Evolutionary conservation across 78 protist genomes (phyloP), one percentile per base, ranked within the genome.

Genomic region (Isochrysis galbana): DNA sequence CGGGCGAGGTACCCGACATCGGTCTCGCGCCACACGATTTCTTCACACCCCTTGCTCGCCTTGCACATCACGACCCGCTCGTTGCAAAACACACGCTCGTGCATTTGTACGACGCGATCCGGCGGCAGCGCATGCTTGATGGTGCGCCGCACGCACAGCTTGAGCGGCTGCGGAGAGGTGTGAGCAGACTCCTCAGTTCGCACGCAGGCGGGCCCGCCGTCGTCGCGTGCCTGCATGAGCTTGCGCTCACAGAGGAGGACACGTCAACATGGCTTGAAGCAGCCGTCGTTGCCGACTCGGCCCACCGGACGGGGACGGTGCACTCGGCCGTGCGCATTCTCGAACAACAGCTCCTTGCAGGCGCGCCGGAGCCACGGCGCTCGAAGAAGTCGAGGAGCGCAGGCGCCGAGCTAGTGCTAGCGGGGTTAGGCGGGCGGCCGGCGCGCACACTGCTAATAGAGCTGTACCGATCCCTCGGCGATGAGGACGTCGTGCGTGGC

Each of bases 1-100:
- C 72, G 4, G 97, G 97, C 36, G 97, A 96, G 80, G 69, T 96
- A 39, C 97, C 97, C 5, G 97, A 96, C 86, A 92, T 96, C 44
- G 94, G 89, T 70, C 94, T 96, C 42, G 51, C 70, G 55, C 32
- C 55, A 0, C 87, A 80, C 42, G 97, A 96, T 26, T 39, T 96
- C 10, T 7, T 95, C 19, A 44, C 26, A 34, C 97, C 97, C 1
- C 89, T 96, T 11, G 77, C 47, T 70, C 44, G 44, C 29, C 87
- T 95, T 26, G 83, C 89, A 14, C 78, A 54, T 36, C 86, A 41
- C 61, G 96, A 96, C 83, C 90, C 95, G 14, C 44, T 5, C 10
- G 46, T 94, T 42, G 96, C 97, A 45, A 51, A 39, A 44, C 19
- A 2, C 14, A 7, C 55, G 14, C 41, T 80, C 23, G 46, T 39